phyloP scores from a whole-genome alignment of 371 early-diverging fungal species.

The Mortierella sp. region DNA sequence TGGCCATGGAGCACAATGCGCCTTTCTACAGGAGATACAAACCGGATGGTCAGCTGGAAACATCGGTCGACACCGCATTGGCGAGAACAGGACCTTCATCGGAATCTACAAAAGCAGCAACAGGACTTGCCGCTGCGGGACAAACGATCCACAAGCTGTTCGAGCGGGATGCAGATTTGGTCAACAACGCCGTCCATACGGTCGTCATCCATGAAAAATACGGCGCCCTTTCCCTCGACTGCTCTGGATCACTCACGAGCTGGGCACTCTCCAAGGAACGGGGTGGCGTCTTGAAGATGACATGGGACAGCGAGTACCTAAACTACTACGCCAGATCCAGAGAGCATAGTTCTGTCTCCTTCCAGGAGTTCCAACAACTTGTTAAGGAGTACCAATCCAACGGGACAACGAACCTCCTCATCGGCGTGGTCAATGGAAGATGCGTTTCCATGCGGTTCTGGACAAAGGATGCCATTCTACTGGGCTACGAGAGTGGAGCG shows the following conservation, averaged over 20 bases:
- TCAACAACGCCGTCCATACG: constrained; percentile 45
- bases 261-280: constrained; percentile 51
- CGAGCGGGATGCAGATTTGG: constrained; percentile 46
- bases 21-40: constrained; percentile 38
- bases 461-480: constrained; percentile 60
- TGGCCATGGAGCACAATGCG: constrained; percentile 22
- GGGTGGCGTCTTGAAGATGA: constrained; percentile 41
- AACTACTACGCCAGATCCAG: constrained; percentile 60
- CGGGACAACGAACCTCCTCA: constrained; percentile 30
- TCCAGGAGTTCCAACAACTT: constrained; percentile 48
- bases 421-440: constrained; percentile 56
- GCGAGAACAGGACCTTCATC: neutral
- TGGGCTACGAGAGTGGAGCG: constrained; percentile 63
- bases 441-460: constrained; percentile 65
- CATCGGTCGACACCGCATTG: constrained; percentile 1
- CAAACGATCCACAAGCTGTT: constrained; percentile 51
- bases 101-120: neutral
- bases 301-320: constrained; percentile 56
- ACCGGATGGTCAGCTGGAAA: constrained; percentile 22
- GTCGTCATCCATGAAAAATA: constrained; percentile 47
- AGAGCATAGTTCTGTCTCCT: constrained; percentile 53
- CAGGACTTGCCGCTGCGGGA: constrained; percentile 33
- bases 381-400: constrained; percentile 52
- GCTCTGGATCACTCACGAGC: constrained; percentile 56
- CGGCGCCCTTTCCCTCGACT: constrained; percentile 56